A percentile compares a stretch with the other conserved stretches of the same genome.
These are phyloP conservation scores for Colletotrichum simmondsii DNA, from an alignment of 2,329 filamentous ascomycete species.

Conservation along the genomic window DNA sequence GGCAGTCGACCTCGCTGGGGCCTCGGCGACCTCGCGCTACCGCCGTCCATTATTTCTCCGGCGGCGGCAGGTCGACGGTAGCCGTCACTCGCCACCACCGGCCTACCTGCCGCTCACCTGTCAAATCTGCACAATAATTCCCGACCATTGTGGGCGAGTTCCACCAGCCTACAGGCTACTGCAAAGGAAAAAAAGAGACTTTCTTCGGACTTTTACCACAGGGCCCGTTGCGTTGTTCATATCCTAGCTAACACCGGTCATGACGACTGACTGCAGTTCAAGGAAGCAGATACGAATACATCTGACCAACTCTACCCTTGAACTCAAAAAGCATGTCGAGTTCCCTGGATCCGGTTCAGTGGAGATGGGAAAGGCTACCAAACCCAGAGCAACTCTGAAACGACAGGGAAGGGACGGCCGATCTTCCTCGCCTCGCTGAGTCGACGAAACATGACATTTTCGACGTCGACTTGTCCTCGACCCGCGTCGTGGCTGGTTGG, in stretches of 20 bases:
- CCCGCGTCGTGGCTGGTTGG: neutral
- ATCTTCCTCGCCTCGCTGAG: constrained; percentile 32
- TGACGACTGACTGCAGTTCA: constrained; percentile 4
- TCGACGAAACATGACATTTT: constrained; percentile 34
- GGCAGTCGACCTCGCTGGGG: constrained; percentile 26
- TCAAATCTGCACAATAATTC: constrained; percentile 30
- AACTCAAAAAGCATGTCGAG: constrained; percentile 5
- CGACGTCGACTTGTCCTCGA: constrained; percentile 27
- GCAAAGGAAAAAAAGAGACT: neutral
- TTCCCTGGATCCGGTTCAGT: constrained; percentile 20
- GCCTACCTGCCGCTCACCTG: constrained; percentile 21
- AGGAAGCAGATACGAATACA: neutral
- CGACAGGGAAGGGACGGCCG: constrained; percentile 30
- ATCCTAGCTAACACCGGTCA: neutral
- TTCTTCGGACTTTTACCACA: constrained; percentile 4
- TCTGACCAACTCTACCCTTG: neutral
- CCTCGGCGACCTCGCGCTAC: constrained; percentile 13
- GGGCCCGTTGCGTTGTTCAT: neutral
- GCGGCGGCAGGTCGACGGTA: constrained; percentile 9
- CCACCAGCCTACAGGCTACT: constrained; percentile 17
- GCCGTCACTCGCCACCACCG: constrained; percentile 10
- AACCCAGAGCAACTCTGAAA: constrained; percentile 30
- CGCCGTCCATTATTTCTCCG: constrained; percentile 12
- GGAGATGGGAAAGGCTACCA: constrained; percentile 17
- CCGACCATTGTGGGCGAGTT: constrained; percentile 26